phyloP scores from a whole-genome alignment of 2,329 filamentous ascomycete genomes.

The Diaporthe sp. region DNA sequence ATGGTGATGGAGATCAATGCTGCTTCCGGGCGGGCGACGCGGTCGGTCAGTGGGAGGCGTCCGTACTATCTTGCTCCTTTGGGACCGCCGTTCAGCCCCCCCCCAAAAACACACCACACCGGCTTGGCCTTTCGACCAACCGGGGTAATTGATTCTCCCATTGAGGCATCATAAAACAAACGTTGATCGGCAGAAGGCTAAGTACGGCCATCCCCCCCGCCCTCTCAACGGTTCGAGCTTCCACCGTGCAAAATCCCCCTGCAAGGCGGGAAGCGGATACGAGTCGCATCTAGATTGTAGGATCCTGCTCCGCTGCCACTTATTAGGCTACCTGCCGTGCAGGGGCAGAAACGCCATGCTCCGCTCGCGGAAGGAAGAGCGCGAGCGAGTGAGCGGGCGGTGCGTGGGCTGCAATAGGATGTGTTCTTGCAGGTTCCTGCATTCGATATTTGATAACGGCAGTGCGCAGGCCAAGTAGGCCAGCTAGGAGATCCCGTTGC shows the following conservation, averaged over 20 bases:
- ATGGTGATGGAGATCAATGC: slow-evolving; percentile 19
- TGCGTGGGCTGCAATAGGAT: not conserved
- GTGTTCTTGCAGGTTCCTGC: slow-evolving; percentile 20
- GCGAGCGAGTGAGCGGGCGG: not conserved
- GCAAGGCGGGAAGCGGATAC: slow-evolving; percentile 3
- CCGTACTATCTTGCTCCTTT: not conserved
- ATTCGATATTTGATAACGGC: slow-evolving; percentile 25
- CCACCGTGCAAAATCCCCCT: not conserved
- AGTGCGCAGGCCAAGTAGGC: slow-evolving; percentile 11
- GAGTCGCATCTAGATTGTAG: slow-evolving; percentile 20
- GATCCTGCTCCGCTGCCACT: not conserved
- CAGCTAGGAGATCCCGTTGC: not conserved
- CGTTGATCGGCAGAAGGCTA: not conserved
- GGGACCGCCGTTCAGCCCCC: slow-evolving; percentile 9
- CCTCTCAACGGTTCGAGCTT: not conserved
- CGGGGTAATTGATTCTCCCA: not conserved
- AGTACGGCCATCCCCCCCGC: too few relatives aligned
- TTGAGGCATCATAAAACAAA: not conserved
- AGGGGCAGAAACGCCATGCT: not conserved
- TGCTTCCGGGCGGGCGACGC: not conserved
- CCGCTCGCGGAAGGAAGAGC: not conserved
- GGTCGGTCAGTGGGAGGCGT: not conserved
- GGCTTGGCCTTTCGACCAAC: slow-evolving; percentile 8
- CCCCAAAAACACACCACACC: not conserved
- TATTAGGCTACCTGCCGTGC: not conserved